These are phyloP conservation scores for Penicillium salamii DNA, from an alignment of 495 filamentous ascomycete genomes.

Conservation along the genomic window DNA sequence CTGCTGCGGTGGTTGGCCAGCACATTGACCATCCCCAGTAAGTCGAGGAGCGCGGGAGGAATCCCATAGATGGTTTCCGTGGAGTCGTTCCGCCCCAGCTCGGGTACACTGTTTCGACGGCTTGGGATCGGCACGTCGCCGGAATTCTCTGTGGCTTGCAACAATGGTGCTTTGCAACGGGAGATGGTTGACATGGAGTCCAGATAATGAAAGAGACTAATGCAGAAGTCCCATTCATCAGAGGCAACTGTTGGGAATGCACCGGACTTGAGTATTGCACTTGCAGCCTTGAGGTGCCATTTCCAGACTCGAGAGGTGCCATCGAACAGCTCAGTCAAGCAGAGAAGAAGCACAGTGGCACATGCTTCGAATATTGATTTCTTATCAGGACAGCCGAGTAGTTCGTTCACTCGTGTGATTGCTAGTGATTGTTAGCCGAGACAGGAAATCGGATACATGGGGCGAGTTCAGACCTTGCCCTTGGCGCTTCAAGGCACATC, in stretches of 20 bases:
- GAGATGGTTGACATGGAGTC: constrained; percentile 34
- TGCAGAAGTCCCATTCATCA: constrained; percentile 22
- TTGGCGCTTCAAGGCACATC: constrained; percentile 21
- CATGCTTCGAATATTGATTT: constrained; percentile 25
- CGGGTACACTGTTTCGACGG: constrained; percentile 9
- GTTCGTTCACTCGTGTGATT: constrained; percentile 18
- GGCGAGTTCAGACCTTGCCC: constrained; percentile 17
- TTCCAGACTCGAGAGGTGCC: constrained; percentile 27
- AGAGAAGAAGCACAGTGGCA: constrained; percentile 22
- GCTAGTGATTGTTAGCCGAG: constrained; percentile 10
- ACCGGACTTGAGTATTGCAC: constrained; percentile 22
- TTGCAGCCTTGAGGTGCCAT: constrained; percentile 32
- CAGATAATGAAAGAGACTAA: constrained; percentile 28
- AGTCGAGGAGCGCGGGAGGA: constrained; percentile 21
- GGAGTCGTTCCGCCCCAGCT: constrained; percentile 4
- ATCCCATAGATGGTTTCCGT: constrained; percentile 24
- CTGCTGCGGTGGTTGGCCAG: constrained; percentile 27
- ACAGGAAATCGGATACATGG: no score
- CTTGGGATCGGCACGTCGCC: constrained; percentile 16
- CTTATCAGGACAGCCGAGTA: constrained; percentile 12
- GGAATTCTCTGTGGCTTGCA: constrained; percentile 16
- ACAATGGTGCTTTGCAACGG: constrained; percentile 26
- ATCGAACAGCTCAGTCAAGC: constrained; percentile 27
- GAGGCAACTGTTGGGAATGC: constrained; percentile 14
- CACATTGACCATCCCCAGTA: constrained; percentile 27